phyloP scores from a whole-genome alignment of 495 filamentous ascomycete species.

The Gamarada debralockiae region DNA sequence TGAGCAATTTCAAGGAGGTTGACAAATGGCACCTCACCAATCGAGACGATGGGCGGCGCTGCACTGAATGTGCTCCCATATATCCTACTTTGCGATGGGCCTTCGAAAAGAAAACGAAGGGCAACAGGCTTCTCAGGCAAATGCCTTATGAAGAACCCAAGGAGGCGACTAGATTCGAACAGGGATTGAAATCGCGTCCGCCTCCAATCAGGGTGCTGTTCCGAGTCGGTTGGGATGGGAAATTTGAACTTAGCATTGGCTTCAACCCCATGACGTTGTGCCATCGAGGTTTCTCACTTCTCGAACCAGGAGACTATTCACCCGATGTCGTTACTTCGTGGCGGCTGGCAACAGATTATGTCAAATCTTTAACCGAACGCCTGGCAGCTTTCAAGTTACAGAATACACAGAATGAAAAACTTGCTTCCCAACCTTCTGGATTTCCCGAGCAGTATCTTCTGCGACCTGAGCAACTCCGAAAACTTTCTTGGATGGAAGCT shows the following conservation, averaged over 20 bases:
- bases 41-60: too few species aligned
- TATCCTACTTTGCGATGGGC: conserved; percentile 30
- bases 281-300: conserved; percentile 46
- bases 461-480: conserved; percentile 54
- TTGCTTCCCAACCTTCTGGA: conserved; percentile 38
- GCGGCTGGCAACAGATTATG: too few species aligned
- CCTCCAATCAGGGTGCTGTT: conserved; percentile 41
- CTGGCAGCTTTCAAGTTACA: neutral
- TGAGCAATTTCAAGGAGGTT: too few species aligned
- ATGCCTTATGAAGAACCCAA: conserved; percentile 31
- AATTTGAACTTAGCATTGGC: conserved; percentile 39
- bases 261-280: conserved; percentile 52
- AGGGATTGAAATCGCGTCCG: conserved; percentile 38
- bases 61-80: conserved; percentile 35
- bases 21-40: too few species aligned
- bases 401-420: conserved; percentile 37
- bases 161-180: conserved; percentile 32
- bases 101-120: conserved; percentile 2
- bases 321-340: conserved; percentile 42
- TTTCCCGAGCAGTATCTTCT: conserved; percentile 30
- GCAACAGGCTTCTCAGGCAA: conserved; percentile 15
- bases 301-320: too few species aligned
- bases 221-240: conserved; percentile 25
- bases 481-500: conserved; percentile 61
- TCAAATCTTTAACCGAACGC: conserved; percentile 11